A percentile compares a stretch with the other conserved stretches of the same genome.
Evolutionary conservation across 306 rosid genomes (phyloP).

Genomic region (Arachis stenosperma): DNA sequence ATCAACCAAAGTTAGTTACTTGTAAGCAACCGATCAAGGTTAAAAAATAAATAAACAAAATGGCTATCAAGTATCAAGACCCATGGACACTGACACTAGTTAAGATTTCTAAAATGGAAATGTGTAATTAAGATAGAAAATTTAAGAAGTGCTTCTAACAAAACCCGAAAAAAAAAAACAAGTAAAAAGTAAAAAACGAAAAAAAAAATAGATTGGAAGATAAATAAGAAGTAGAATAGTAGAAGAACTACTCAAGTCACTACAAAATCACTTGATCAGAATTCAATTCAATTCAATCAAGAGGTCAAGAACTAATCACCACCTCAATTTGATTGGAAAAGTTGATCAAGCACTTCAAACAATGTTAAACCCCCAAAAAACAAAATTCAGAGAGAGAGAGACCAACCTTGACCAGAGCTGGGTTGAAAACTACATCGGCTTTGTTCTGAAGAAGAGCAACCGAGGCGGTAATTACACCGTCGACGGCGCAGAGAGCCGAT

Average conservation of each 20-base stretch:
- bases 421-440: constrained; percentile 87
- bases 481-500: constrained; percentile 63
- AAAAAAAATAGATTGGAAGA: too few species aligned
- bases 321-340: background rate
- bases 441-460: constrained; percentile 91
- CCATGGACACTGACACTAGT: too few species aligned
- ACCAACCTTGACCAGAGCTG: constrained; percentile 71
- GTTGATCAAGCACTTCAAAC: background rate
- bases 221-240: background rate
- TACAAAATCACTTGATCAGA: background rate
- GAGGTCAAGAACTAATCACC: background rate
- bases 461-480: constrained; percentile 75
- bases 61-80: too few species aligned
- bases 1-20: constrained; percentile 13
- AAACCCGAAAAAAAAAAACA: too few species aligned
- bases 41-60: background rate
- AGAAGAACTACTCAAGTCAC: background rate
- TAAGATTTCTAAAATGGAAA: too few species aligned
- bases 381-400: background rate
- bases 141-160: too few species aligned
- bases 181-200: too few species aligned
- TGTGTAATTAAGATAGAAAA: too few species aligned
- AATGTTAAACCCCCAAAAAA: too few species aligned
- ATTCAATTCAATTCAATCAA: background rate
- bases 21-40: constrained; percentile 11